Evolutionary conservation across 106 monocot species (phyloP).

Genomic region (Apostasia shenzhenica): DNA sequence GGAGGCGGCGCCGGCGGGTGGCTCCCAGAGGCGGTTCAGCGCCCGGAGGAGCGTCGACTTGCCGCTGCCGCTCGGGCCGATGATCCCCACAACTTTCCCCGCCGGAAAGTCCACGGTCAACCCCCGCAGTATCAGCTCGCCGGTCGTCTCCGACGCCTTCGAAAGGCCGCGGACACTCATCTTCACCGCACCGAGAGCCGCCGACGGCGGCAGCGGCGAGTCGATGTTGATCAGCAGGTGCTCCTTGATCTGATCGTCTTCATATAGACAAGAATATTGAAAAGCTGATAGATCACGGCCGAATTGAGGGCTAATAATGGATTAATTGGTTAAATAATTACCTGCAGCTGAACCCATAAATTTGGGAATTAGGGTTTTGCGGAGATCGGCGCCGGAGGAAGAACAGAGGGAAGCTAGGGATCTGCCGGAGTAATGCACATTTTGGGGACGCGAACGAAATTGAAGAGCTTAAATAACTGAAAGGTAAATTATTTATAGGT

Average conservation of each 20-base stretch:
- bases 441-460: too few species aligned
- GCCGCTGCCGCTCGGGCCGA: constrained; percentile 93
- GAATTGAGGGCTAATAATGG: neutral
- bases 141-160: constrained; percentile 29
- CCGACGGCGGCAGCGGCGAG: neutral
- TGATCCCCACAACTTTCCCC: constrained; percentile 60
- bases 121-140: constrained; percentile 41
- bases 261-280: neutral
- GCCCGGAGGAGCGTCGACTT: constrained; percentile 86
- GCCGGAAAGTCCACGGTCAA: constrained; percentile 53
- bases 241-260: constrained; percentile 16
- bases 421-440: too few species aligned
- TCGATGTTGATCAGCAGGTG: constrained; percentile 32
- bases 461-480: too few species aligned
- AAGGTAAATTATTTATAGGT: too few species aligned
- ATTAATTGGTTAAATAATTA: neutral
- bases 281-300: neutral
- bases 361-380: too few species aligned
- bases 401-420: neutral
- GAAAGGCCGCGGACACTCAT: constrained; percentile 39
- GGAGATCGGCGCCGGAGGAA: neutral
- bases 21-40: constrained; percentile 94
- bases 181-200: constrained; percentile 14
- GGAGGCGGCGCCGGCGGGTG: constrained; percentile 23
- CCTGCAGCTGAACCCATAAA: neutral